Conservation (phyloP, 1,284 basidiomycete genomes). For the Trichosporon sp. region DNA sequence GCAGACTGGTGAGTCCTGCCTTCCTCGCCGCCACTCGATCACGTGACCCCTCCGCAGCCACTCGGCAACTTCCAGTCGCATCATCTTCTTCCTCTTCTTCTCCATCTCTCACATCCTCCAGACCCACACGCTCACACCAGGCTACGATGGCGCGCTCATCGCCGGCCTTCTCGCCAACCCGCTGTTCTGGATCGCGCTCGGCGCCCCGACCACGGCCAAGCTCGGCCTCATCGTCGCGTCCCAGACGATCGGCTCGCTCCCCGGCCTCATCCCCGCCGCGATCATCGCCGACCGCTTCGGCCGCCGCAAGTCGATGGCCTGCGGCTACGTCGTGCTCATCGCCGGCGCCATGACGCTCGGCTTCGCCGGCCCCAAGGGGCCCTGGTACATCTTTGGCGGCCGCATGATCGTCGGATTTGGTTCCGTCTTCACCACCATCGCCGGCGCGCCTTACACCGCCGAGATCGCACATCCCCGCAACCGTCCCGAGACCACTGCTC, state of each 20-base stretch:
- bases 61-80: too few species aligned
- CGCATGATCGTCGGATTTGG: conserved; percentile 18
- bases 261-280: conserved; percentile 7
- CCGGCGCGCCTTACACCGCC: conserved; percentile 6
- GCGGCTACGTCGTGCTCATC: conserved; percentile 16
- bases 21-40: too few species aligned
- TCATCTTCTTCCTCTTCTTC: too few species aligned
- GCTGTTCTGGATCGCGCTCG: conserved; percentile 6
- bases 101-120: too few species aligned
- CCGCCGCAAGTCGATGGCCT: conserved; percentile 6
- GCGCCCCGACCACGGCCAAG: conserved; percentile 9
- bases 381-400: conserved; percentile 12
- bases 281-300: conserved; percentile 16
- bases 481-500: conserved; percentile 7
- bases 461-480: conserved; percentile 20
- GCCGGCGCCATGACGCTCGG: conserved; percentile 8
- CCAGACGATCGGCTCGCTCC: conserved; percentile 11
- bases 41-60: too few species aligned
- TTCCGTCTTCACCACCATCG: not conserved
- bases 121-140: not conserved
- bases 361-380: not conserved
- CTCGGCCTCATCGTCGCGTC: conserved; percentile 18
- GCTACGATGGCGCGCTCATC: conserved; percentile 22
- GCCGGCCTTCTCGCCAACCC: conserved; percentile 15
- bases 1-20: conserved; percentile 7